Conservation (phyloP, 441 rosid genomes). For the California macrophylla region DNA sequence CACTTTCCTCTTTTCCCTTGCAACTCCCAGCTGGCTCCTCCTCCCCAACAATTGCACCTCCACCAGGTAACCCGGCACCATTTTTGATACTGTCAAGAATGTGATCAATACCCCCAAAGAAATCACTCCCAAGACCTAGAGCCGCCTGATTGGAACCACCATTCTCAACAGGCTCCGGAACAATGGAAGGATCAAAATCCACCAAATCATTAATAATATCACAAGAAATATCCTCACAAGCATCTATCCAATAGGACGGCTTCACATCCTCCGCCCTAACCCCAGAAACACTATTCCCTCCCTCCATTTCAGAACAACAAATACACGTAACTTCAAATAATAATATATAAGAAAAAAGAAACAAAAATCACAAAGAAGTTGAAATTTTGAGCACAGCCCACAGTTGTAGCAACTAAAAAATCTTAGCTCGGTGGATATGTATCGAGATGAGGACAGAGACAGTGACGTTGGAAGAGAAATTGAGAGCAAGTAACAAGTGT, state of each 20-base stretch:
- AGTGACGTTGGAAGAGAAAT: conserved; percentile 8
- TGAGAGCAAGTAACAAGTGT: conserved; percentile 1
- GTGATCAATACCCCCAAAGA: conserved; percentile 92
- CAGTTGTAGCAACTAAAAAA: background rate
- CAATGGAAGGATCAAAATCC: conserved; percentile 50
- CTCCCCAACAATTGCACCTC: conserved; percentile 12
- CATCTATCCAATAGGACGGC: conserved; percentile 86
- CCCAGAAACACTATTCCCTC: conserved; percentile 41
- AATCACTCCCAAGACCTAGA: conserved; percentile 35
- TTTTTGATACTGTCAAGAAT: conserved; percentile 79
- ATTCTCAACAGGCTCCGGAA: conserved; percentile 35
- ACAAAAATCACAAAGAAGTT: background rate
- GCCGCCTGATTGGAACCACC: conserved; percentile 29
- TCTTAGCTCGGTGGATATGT: background rate
- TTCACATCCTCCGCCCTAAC: conserved; percentile 24
- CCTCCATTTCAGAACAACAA: conserved; percentile 35
- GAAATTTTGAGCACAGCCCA: conserved; percentile 9
- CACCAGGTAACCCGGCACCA: conserved; percentile 53
- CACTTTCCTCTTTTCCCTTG: conserved; percentile 14
- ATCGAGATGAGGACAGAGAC: conserved; percentile 14
- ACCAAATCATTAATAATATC: conserved; percentile 61
- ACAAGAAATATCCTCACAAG: conserved; percentile 70
- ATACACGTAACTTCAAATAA: background rate
- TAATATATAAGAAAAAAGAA: background rate
- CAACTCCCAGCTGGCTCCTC: conserved; percentile 21